Conservation (phyloP, 495 filamentous ascomycete genomes). For the Polyplosphaeria fusca region DNA sequence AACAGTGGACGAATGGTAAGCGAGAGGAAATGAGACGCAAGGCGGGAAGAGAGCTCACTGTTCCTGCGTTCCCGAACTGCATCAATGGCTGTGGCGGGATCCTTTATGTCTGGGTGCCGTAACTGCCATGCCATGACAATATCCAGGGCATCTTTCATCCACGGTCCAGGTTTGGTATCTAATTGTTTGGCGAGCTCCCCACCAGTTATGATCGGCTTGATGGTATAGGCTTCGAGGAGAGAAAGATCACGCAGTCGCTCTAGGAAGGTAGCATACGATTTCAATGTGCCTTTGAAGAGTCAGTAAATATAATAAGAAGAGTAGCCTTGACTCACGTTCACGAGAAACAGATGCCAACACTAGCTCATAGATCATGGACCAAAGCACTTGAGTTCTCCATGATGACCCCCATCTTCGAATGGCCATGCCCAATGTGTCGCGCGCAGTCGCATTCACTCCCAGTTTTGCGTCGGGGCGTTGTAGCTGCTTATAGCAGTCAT, state of each 20-base stretch:
- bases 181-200: constrained; percentile 59
- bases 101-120: constrained; percentile 62
- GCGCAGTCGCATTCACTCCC: constrained; percentile 37
- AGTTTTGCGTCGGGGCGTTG: constrained; percentile 25
- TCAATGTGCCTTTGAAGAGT: constrained; percentile 41
- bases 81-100: constrained; percentile 62
- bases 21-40: constrained; percentile 41
- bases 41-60: constrained; percentile 42
- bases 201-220: constrained; percentile 51
- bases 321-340: constrained; percentile 28
- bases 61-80: constrained; percentile 35
- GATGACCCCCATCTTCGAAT: constrained; percentile 70
- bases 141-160: constrained; percentile 72
- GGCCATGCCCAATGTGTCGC: constrained; percentile 65
- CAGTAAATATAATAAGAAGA: not conserved
- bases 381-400: constrained; percentile 74
- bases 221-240: constrained; percentile 45
- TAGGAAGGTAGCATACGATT: constrained; percentile 54
- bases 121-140: constrained; percentile 81
- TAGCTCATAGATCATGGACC: constrained; percentile 64
- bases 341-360: constrained; percentile 18
- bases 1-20: constrained; percentile 47
- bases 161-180: constrained; percentile 63
- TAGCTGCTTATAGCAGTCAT: constrained; percentile 42
- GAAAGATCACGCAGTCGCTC: constrained; percentile 48